Conservation (phyloP, 768 basidiomycete genomes). For the Serendipita indica region DNA sequence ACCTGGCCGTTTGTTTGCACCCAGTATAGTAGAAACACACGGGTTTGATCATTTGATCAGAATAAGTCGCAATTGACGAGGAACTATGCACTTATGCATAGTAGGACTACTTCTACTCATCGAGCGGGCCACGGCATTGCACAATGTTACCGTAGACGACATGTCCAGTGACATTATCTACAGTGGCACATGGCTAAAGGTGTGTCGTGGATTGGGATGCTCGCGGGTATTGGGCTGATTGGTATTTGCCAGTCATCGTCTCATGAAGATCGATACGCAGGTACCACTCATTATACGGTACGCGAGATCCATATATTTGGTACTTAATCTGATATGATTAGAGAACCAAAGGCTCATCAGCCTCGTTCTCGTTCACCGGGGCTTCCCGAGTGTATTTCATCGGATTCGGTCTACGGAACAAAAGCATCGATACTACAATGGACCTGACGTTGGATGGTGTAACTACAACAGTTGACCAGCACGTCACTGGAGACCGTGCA, state of each 20-base stretch:
- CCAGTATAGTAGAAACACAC: too few relatives aligned
- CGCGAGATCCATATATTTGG: background rate
- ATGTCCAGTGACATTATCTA: background rate
- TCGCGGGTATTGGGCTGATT: too few relatives aligned
- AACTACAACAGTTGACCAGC: too few relatives aligned
- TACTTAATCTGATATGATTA: background rate
- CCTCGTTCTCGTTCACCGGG: background rate
- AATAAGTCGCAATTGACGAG: too few relatives aligned
- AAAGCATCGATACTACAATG: background rate
- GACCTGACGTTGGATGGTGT: background rate
- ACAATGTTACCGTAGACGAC: background rate
- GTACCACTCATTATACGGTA: background rate
- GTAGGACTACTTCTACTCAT: too few relatives aligned
- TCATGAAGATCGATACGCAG: background rate
- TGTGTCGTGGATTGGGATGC: too few relatives aligned
- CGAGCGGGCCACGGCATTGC: too few relatives aligned
- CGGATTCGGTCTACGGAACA: background rate
- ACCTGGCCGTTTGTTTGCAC: too few relatives aligned
- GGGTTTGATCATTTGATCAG: too few relatives aligned
- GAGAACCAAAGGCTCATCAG: background rate
- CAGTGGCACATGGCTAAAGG: background rate
- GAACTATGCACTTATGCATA: too few relatives aligned
- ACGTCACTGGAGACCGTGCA: background rate
- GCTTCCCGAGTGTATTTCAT: too few relatives aligned
- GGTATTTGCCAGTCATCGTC: too few relatives aligned